Conservation (phyloP, 140 eudicot species). For the Ambrosia hybrid region DNA sequence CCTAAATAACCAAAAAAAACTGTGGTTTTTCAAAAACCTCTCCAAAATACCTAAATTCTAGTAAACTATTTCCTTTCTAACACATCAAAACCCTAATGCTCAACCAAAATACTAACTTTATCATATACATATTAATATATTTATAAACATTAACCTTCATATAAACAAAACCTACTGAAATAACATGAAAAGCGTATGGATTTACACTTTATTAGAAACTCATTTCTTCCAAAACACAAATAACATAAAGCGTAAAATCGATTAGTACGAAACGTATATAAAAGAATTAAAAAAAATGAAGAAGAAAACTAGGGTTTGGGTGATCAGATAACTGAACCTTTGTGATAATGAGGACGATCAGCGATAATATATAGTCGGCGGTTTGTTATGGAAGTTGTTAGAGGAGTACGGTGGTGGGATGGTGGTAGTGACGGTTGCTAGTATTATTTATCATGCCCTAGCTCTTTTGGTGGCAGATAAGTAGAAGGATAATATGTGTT, state of each 20-base stretch:
- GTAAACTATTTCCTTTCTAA: slow-evolving; percentile 1
- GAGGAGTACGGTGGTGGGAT: slow-evolving; percentile 3
- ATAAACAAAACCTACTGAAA: not conserved
- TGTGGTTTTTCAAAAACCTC: not conserved
- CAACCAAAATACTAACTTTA: not conserved
- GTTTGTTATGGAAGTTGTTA: not conserved
- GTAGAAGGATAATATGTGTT: not conserved
- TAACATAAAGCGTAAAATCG: not conserved
- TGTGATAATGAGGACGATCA: slow-evolving; percentile 9
- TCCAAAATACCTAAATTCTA: not conserved
- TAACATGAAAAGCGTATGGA: not conserved
- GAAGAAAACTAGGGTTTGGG: slow-evolving; percentile 29
- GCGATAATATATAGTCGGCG: not conserved
- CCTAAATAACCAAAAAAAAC: slow-evolving; percentile 3
- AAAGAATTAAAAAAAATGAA: slow-evolving; percentile 3
- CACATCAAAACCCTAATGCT: slow-evolving; percentile 3
- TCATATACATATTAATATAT: no score
- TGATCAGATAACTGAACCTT: slow-evolving; percentile 23
- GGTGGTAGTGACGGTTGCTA: slow-evolving; percentile 33
- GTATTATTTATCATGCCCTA: slow-evolving; percentile 27
- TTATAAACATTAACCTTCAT: not conserved
- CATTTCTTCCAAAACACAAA: slow-evolving; percentile 5
- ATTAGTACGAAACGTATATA: slow-evolving; percentile 4
- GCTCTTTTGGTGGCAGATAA: slow-evolving; percentile 19
- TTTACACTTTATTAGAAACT: not conserved